These are phyloP conservation scores for Mycena rosella DNA, from an alignment of 768 basidiomycete species.

Conservation along the genomic window DNA sequence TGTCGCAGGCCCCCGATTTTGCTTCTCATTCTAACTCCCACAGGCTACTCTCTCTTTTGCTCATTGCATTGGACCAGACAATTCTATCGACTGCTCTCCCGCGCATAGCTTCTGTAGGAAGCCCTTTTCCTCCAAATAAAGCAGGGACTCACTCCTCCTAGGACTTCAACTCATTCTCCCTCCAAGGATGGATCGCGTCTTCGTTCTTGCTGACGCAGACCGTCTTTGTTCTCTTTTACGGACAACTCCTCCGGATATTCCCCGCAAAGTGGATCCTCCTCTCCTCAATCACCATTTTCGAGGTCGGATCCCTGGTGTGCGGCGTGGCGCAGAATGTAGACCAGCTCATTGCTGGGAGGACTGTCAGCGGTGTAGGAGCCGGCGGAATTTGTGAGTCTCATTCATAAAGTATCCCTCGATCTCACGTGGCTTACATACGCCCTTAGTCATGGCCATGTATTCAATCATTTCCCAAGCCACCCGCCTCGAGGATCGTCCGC, in stretches of 20 bases:
- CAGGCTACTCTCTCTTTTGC: too few relatives aligned
- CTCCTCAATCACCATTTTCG: conserved; percentile 47
- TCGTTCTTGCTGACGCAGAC: conserved; percentile 44
- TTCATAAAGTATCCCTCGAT: background rate
- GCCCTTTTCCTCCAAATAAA: too few relatives aligned
- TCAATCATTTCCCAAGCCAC: conserved; percentile 41
- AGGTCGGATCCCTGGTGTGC: conserved; percentile 58
- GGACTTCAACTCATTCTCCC: conserved; percentile 14
- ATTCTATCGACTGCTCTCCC: too few relatives aligned
- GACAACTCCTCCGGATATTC: conserved; percentile 46
- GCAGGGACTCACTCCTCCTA: too few relatives aligned
- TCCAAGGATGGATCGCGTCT: conserved; percentile 26
- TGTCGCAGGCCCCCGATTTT: too few relatives aligned
- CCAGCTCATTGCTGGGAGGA: conserved; percentile 56
- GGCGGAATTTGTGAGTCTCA: conserved; percentile 43
- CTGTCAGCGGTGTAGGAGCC: conserved; percentile 58
- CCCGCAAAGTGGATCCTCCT: conserved; percentile 46
- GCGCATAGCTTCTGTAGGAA: too few relatives aligned
- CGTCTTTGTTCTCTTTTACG: conserved; percentile 45
- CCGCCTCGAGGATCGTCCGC: conserved; percentile 44
- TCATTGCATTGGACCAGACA: too few relatives aligned
- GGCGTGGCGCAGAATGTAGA: conserved; percentile 46
- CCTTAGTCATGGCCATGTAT: conserved; percentile 13
- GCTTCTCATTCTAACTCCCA: too few relatives aligned
- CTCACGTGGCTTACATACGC: too few relatives aligned